Conservation (phyloP, 2,329 filamentous ascomycete genomes). For the Ophiosphaerella narmari region DNA sequence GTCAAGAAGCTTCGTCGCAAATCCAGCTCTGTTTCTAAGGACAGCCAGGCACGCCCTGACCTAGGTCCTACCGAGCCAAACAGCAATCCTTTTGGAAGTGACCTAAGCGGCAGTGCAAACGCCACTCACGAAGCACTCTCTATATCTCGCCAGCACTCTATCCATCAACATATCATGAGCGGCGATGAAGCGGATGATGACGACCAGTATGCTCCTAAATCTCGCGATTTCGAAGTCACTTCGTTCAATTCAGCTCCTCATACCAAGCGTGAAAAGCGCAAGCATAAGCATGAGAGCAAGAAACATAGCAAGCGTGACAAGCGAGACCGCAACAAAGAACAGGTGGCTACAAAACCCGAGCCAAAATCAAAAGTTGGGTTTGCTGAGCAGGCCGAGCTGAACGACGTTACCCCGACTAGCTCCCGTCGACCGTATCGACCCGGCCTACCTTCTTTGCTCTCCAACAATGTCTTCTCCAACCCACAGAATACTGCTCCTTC, state of each 20-base stretch:
- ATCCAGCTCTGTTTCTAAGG: conserved; percentile 73
- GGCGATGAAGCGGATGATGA: conserved; percentile 63
- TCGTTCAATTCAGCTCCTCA: conserved; percentile 40
- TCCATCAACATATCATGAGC: conserved; percentile 50
- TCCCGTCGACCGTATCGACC: conserved; percentile 64
- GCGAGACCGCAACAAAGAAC: conserved; percentile 45
- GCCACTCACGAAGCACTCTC: conserved; percentile 21
- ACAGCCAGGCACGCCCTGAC: conserved; percentile 56
- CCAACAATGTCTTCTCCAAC: conserved; percentile 70
- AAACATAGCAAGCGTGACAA: conserved; percentile 47
- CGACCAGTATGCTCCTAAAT: conserved; percentile 45
- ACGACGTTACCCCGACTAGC: conserved; percentile 51
- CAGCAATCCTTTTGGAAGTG: conserved; percentile 44
- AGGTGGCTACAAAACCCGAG: conserved; percentile 19
- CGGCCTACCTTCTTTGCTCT: conserved; percentile 66
- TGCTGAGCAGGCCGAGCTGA: conserved; percentile 39
- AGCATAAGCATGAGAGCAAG: conserved; percentile 53
- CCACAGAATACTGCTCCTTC: conserved; percentile 42
- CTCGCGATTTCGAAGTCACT: conserved; percentile 56
- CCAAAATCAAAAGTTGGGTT: conserved; percentile 45
- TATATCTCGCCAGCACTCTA: conserved; percentile 42
- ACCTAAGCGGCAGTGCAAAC: conserved; percentile 27
- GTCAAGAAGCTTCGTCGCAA: conserved; percentile 76
- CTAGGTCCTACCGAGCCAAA: conserved; percentile 49
- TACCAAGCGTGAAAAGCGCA: conserved; percentile 47